Evolutionary conservation across 1,284 basidiomycete species (phyloP).

Genomic region (Marasmius sp.): DNA sequence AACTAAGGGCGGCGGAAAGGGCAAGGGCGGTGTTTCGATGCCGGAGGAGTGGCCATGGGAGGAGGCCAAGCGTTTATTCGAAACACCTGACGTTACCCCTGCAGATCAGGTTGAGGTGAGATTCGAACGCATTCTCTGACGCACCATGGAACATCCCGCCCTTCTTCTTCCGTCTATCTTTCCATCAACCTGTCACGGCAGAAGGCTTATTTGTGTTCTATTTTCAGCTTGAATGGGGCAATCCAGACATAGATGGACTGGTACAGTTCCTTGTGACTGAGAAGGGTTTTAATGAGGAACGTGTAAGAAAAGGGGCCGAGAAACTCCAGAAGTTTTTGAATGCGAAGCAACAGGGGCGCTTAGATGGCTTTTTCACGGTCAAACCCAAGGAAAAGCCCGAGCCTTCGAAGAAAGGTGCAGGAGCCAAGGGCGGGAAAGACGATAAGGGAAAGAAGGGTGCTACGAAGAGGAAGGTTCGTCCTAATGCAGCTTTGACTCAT

Average conservation of each 20-base stretch:
- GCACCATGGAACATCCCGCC: neutral
- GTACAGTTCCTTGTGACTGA: constrained; percentile 93
- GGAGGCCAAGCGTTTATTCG: constrained; percentile 89
- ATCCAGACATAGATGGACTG: constrained; percentile 91
- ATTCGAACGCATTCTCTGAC: neutral
- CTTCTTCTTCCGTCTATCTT: constrained; percentile 28
- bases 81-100: constrained; percentile 86
- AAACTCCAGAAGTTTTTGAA: constrained; percentile 88
- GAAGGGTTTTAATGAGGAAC: constrained; percentile 98
- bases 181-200: neutral
- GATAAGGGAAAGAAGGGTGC: neutral
- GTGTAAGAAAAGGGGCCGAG: constrained; percentile 93
- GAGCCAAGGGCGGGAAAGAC: neutral
- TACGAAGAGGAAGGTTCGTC: neutral
- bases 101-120: constrained; percentile 84
- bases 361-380: constrained; percentile 93
- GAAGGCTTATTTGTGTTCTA: neutral
- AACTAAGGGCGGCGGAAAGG: constrained; percentile 37
- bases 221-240: constrained; percentile 87
- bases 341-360: constrained; percentile 92
- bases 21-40: constrained; percentile 72
- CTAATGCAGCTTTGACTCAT: neutral
- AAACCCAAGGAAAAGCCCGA: constrained; percentile 46
- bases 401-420: neutral
- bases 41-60: constrained; percentile 98